Evolutionary conservation across 805 yeast species (phyloP), one percentile per base, ranked within the genome.

Genomic region (Naumovozyma castellii): DNA sequence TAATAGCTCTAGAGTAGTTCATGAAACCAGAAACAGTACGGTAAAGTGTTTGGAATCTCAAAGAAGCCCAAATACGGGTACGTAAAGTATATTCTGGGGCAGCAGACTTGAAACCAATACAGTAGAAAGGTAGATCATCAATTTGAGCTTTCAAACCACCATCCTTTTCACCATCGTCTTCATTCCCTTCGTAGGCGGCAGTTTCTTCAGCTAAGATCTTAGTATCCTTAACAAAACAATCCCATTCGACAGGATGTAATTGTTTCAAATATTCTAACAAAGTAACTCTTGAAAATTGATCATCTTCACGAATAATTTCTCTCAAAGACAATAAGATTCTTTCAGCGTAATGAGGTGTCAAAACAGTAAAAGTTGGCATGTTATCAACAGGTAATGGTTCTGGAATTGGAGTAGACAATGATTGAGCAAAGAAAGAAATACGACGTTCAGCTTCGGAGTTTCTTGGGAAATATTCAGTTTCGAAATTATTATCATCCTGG

Each of bases 391-490:
- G 98, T 60, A 92, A 73, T 46, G 99, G 97, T 69, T 92, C 98
- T 47, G 96, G 95, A 55, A 92, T 88, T 53, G 98, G 98, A 44
- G 98, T 92, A 38, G 98, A 94, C 66, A 92, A 73, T 9, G 97
- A 88, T 68, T 92, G 98, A 43, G 99, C 99, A 70, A 92, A 92
- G 83, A 94, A 92, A 43, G 97, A 85, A 54, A 92, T 88, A 75
- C 99, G 92, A 73, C 98, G 88, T 71, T 94, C 98, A 48, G 99
- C 98, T 68, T 92, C 99, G 34, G 96, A 86, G 66, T 90, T 78
- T 57, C 80, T 75, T 53, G 98, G 97, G 84, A 92, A 92, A 61
- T 86, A 94, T 72, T 90, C 97, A 50, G 97, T 85, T 49, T 84
- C 94, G 57, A 88, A 84, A 60, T 87, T 83, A 67, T 73, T 75